A percentile compares a stretch with the other conserved stretches of the same genome.
Conservation (phyloP, 2,329 filamentous ascomycete species). For the Dothidotthia symphoricarpi region DNA sequence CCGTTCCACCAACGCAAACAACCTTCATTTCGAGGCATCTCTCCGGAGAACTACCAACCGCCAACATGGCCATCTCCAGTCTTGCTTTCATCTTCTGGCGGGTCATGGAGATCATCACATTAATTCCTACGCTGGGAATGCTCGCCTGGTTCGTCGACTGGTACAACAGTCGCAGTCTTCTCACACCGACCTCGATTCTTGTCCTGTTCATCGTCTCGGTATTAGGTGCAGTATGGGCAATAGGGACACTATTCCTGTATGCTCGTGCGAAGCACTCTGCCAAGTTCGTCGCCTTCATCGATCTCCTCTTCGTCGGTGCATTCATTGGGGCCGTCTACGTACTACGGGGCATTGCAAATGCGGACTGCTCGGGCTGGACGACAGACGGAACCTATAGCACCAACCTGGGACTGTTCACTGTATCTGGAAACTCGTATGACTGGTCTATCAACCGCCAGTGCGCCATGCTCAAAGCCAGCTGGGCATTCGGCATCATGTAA, state of each 20-base stretch:
- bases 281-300: conserved; percentile 60
- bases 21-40: conserved; percentile 3
- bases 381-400: conserved; percentile 52
- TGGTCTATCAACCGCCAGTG: conserved; percentile 71
- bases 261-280: conserved; percentile 59
- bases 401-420: conserved; percentile 63
- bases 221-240: conserved; percentile 59
- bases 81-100: conserved; percentile 63
- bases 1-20: conserved; percentile 9
- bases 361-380: conserved; percentile 66
- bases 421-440: conserved; percentile 49
- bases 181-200: conserved; percentile 61
- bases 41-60: conserved; percentile 5
- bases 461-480: conserved; percentile 87
- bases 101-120: conserved; percentile 59
- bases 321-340: conserved; percentile 61
- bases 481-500: conserved; percentile 86
- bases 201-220: conserved; percentile 65
- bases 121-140: conserved; percentile 64
- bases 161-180: conserved; percentile 56
- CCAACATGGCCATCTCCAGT: conserved; percentile 51
- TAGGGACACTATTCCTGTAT: conserved; percentile 61
- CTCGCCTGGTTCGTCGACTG: conserved; percentile 59
- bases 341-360: conserved; percentile 56
- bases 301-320: conserved; percentile 62